Conservation (phyloP, 768 basidiomycete genomes). For the Coprinellus micaceus region DNA sequence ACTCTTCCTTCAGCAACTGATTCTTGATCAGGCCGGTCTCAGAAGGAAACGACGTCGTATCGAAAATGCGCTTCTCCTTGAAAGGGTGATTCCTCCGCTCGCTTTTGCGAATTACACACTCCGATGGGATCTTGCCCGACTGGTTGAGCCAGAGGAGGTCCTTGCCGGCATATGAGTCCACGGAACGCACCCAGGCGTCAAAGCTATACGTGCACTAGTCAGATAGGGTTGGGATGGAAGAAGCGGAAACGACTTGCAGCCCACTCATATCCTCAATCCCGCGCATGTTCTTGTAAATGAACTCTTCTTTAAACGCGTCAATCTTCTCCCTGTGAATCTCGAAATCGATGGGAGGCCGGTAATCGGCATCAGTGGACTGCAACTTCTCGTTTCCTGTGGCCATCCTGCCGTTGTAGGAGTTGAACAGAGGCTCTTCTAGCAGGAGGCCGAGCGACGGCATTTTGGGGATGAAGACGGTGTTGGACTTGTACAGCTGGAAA, state of each 20-base stretch:
- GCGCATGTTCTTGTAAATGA: slow-evolving; percentile 87
- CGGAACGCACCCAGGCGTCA: slow-evolving; percentile 77
- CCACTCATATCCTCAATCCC: slow-evolving; percentile 74
- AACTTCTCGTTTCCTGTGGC: slow-evolving; percentile 47
- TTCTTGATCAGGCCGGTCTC: slow-evolving; percentile 27
- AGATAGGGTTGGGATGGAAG: not conserved
- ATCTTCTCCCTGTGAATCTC: slow-evolving; percentile 63
- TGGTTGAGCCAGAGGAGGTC: slow-evolving; percentile 79
- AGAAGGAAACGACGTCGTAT: slow-evolving; percentile 51
- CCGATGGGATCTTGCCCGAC: slow-evolving; percentile 70
- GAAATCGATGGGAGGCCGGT: slow-evolving; percentile 72
- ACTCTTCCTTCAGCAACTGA: slow-evolving; percentile 33
- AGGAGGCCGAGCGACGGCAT: slow-evolving; percentile 93
- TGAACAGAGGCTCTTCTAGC: slow-evolving; percentile 82
- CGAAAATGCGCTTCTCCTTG: slow-evolving; percentile 65
- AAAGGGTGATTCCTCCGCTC: slow-evolving; percentile 59
- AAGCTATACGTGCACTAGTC: slow-evolving; percentile 44
- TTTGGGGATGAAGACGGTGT: slow-evolving; percentile 82
- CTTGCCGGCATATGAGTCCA: slow-evolving; percentile 72
- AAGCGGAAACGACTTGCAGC: slow-evolving; percentile 46
- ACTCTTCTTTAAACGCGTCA: slow-evolving; percentile 75
- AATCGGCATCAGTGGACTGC: slow-evolving; percentile 51
- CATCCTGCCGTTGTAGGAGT: slow-evolving; percentile 68
- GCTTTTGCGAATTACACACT: slow-evolving; percentile 62
- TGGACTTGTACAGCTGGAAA: slow-evolving; percentile 70